Base-by-base conservation (phyloP, 371 early-diverging fungal species). In the Mortierella sp. region DNA sequence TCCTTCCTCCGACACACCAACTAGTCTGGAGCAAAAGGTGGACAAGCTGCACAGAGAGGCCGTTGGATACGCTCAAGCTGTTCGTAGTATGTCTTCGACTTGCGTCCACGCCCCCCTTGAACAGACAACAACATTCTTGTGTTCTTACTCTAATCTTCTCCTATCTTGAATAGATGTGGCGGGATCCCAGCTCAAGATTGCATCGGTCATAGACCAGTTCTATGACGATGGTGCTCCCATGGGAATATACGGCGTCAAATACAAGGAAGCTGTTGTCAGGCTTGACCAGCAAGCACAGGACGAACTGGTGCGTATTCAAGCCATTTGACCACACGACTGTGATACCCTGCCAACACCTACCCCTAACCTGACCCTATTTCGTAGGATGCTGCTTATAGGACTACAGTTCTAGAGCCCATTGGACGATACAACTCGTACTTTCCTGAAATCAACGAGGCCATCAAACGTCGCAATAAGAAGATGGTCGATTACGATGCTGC, bases 361-460 rank as follows among this genome's bases (percentile, higher is more conserved):
- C n/a, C n/a, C n/a, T n/a, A n/a, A n/a, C 5, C 59, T 67, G 2
- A 40, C 22, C 29, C 21, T 44, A 24, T 14, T 22, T n/a, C n/a
- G n/a, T 83, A 85, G 92, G 96, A 96, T 70, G 80, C 87, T 6
- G 90, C 86, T 19, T 96, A 91, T 79, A 85, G 92, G 41, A 81
- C 87, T 2, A 92, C 96, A 17, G 95, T 97, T 1, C 72, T 96
- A 51, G 94, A 97, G 40, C 97, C 98, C 8, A 79, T 97, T 39
- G 93, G 90, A 21, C 87, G 92, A 61, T 92, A 91, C 74, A 87
- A 90, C 43, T 90, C 91, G 13, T 94, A 91, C 59, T 93, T 98
- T 77, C 97, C 98, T 6, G 94, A 95, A 63, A 88, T 95, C 67
- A 94, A 96, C 73, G 95, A 96, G 60, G 91, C 94, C 5, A 92